A percentile compares a stretch with the other conserved stretches of the same genome.
Evolutionary conservation across 768 basidiomycete genomes (phyloP).

Genomic region (Lyophyllum shimeji): DNA sequence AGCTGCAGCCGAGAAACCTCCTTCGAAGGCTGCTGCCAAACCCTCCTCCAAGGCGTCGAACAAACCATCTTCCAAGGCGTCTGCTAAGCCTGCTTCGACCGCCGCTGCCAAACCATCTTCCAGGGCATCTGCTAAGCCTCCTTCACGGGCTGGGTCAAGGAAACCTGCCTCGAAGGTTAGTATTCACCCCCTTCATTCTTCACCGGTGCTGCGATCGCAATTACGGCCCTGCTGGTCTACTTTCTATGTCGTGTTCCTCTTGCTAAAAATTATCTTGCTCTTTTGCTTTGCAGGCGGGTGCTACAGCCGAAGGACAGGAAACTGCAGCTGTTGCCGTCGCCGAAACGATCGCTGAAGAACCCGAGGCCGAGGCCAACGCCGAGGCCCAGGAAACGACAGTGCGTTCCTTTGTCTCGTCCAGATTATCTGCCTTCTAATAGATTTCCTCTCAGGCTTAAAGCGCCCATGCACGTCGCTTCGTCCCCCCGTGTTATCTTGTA

Average conservation of each 20-base stretch:
- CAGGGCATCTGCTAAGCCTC: conserved; percentile 38
- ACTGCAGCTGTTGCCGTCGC: conserved; percentile 36
- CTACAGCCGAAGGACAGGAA: conserved; percentile 38
- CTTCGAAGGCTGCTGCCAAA: conserved; percentile 33
- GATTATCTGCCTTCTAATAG: not conserved
- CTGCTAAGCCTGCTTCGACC: conserved; percentile 42
- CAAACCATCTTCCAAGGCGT: conserved; percentile 38
- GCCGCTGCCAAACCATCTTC: conserved; percentile 44
- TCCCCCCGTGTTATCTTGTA: conserved; percentile 12
- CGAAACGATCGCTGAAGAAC: conserved; percentile 59
- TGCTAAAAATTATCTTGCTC: not conserved
- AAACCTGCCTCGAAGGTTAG: conserved; percentile 65
- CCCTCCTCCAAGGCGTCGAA: conserved; percentile 32
- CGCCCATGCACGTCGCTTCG: not conserved
- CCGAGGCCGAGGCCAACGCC: conserved; percentile 41
- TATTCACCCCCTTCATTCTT: conserved; percentile 15
- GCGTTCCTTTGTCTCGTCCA: not conserved
- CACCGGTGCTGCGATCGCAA: too few species aligned
- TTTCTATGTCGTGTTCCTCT: conserved; percentile 2
- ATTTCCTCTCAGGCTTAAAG: conserved; percentile 4
- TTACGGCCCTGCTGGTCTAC: not conserved
- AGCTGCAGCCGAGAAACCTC: conserved; percentile 28
- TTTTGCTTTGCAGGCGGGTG: conserved; percentile 17
- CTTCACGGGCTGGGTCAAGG: conserved; percentile 40
- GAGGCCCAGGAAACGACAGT: conserved; percentile 16